Evolutionary conservation across 177 flowering plant species (phyloP).

Genomic region (Vitis hybrid): DNA sequence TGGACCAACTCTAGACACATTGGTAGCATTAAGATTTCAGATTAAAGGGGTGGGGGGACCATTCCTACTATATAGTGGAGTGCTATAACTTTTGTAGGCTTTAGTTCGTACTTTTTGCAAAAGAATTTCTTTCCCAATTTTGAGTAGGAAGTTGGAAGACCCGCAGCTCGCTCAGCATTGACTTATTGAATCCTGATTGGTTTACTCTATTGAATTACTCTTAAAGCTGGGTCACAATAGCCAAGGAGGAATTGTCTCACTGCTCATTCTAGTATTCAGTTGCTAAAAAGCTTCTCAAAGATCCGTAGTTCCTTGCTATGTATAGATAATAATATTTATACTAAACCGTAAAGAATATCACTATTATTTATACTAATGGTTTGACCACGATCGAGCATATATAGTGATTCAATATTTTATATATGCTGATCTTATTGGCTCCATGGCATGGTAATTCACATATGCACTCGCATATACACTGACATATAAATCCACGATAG

Average conservation of each 20-base stretch:
- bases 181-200: not conserved
- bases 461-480: conserved; percentile 1
- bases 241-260: too few species aligned
- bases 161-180: too few species aligned
- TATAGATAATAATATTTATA: too few species aligned
- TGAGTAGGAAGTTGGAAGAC: not conserved
- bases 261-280: too few species aligned
- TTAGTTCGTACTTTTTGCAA: not conserved
- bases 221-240: too few species aligned
- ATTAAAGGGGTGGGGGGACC: conserved; percentile 21
- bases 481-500: not conserved
- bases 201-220: not conserved
- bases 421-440: not conserved
- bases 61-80: not conserved
- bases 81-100: not conserved
- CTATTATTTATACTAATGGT: too few species aligned
- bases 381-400: not conserved
- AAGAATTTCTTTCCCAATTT: not conserved
- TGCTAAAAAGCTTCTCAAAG: not conserved
- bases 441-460: conserved; percentile 3
- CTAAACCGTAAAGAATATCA: too few species aligned
- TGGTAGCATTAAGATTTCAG: conserved; percentile 1
- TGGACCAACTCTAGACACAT: not conserved
- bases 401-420: conserved; percentile 3
- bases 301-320: too few species aligned